phyloP scores from a whole-genome alignment of 192 early-diverging fungal species.

The Podila horticola region DNA sequence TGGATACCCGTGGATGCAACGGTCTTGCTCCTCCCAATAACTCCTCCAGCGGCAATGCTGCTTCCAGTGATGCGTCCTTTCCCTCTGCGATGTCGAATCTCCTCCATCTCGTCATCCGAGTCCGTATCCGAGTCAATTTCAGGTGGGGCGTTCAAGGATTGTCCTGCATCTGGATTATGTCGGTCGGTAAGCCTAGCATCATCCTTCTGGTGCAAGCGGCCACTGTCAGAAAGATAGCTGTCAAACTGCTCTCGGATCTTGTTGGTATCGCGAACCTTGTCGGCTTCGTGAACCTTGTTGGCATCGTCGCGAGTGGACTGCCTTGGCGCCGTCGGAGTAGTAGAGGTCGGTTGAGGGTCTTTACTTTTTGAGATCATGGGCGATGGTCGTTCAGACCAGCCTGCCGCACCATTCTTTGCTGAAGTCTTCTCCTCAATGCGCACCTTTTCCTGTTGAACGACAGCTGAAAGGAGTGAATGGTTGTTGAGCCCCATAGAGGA shows the following conservation, averaged over 20 bases:
- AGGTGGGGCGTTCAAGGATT: neutral
- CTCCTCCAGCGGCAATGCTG: neutral
- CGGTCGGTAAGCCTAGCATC: neutral
- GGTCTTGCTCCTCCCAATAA: slow-evolving; percentile 30
- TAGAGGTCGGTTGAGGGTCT: neutral
- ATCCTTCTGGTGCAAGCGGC: slow-evolving; percentile 8
- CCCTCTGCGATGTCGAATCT: neutral
- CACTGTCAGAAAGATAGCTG: slow-evolving; percentile 28
- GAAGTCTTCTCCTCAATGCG: slow-evolving; percentile 41
- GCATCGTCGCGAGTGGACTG: slow-evolving; percentile 10
- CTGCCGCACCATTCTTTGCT: slow-evolving; percentile 26
- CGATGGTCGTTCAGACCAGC: slow-evolving; percentile 45
- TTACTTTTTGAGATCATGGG: slow-evolving; percentile 21
- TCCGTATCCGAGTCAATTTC: slow-evolving; percentile 21
- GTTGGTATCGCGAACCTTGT: slow-evolving; percentile 24
- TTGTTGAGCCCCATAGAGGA: slow-evolving; percentile 4
- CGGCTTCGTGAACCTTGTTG: slow-evolving; percentile 24
- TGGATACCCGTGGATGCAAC: slow-evolving; percentile 32
- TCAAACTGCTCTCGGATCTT: slow-evolving; percentile 35
- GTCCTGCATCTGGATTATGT: neutral
- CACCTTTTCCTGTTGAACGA: slow-evolving; percentile 46
- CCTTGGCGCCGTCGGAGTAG: neutral
- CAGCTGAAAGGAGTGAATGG: slow-evolving; percentile 28
- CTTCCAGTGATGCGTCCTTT: neutral
- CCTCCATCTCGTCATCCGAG: neutral